Percentiles rank a stretch among this genome's conserved stretches.
Conservation (phyloP, 2,329 filamentous ascomycete species). For the Colletotrichum sp. region DNA sequence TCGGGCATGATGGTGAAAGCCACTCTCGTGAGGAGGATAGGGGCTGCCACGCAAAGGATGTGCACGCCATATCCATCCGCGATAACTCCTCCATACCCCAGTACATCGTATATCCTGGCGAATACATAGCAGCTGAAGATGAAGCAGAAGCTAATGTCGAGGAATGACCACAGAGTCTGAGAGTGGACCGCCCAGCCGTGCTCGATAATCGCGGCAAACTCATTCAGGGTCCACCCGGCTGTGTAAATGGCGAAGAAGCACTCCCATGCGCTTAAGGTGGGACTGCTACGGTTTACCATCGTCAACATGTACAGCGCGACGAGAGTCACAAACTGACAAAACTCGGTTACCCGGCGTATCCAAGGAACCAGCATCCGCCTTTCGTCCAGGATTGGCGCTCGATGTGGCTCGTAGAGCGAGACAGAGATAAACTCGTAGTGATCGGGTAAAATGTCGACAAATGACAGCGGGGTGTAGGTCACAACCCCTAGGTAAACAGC, state of each 20-base stretch:
- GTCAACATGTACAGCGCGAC: conserved; percentile 66
- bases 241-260: conserved; percentile 68
- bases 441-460: conserved; percentile 76
- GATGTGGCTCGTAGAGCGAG: conserved; percentile 70
- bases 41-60: conserved; percentile 69
- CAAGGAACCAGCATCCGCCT: conserved; percentile 74
- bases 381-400: conserved; percentile 71
- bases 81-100: conserved; percentile 26
- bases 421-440: conserved; percentile 76
- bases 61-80: conserved; percentile 64
- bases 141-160: conserved; percentile 69
- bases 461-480: conserved; percentile 74
- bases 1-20: conserved; percentile 78
- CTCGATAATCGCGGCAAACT: conserved; percentile 69
- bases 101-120: conserved; percentile 59
- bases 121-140: conserved; percentile 68
- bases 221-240: conserved; percentile 71
- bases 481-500: conserved; percentile 73
- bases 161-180: conserved; percentile 77
- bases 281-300: conserved; percentile 61
- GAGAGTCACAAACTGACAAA: conserved; percentile 67
- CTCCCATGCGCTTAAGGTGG: conserved; percentile 55
- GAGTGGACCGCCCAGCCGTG: conserved; percentile 73
- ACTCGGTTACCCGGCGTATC: conserved; percentile 71
- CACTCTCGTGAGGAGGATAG: conserved; percentile 70